Base-by-base conservation (phyloP, 108 stramenopile species). In the Conticribra guillardii region DNA sequence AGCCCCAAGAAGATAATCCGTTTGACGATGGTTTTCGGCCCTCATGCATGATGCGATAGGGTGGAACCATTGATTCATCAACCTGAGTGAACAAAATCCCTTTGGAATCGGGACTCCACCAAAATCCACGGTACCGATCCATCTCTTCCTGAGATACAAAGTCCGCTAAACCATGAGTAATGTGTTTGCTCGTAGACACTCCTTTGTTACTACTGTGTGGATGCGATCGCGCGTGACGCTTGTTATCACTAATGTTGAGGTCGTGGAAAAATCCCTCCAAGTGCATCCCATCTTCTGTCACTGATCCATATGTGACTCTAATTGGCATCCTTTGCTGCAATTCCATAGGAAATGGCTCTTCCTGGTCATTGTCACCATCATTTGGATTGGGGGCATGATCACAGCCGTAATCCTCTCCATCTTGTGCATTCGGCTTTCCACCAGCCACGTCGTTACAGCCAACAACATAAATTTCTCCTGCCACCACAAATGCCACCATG, bases 71-170 rank as follows among this genome's bases (percentile, higher is more conserved):
- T 17, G 87, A 73, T 80, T 97, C 97, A 72, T 97, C 97, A 8
- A 94, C 91, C 46, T 73, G 58, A 8, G 83, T 76, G 71, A 92
- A 94, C 26, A 89, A 64, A 33, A 96, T 82, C 14, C 81, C 82
- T 2, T 49, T 58, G 16, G 86, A 81, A 73, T 89, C 81, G 7
- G 86, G 84, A 22, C 83, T 77, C 92, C 91, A 95, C 97, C 97
- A 98, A 78, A 85, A 96, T 14, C 97, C 97, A 29, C 84, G 60
- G 79, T 96, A 98, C 17, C 95, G 82, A 69, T 96, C 94, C 97
- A 98, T 96, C 82, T 98, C 97, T 81, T 98, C 97, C 60, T 94
- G 92, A 3, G 96, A 92, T 18, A 96, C 77, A 79, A 92, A 98
- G 73, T 98, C 97, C 14, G 97, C 96, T 16, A 96, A 57, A 16